These are phyloP conservation scores for Suhomyces kunorum DNA, from an alignment of 1,139 yeast genomes.

Conservation along the genomic window DNA sequence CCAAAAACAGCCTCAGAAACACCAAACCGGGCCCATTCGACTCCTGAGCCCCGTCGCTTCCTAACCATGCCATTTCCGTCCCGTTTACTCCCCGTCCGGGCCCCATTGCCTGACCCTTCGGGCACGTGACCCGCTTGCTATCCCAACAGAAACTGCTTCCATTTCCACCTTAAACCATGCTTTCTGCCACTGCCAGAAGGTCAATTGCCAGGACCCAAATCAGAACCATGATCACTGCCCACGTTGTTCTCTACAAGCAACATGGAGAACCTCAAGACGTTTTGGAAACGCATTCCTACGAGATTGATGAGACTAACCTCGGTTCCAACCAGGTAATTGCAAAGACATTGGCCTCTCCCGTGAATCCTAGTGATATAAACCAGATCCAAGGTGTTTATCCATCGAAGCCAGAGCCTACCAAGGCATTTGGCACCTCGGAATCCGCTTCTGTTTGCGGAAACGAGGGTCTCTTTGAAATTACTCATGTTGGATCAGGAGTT, in stretches of 20 bases:
- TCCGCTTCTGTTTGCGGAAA: slow-evolving; percentile 86
- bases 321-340: slow-evolving; percentile 51
- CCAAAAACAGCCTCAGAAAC: too few relatives aligned
- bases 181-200: slow-evolving; percentile 7
- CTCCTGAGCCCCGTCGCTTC: too few relatives aligned
- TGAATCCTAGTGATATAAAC: slow-evolving; percentile 89
- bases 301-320: slow-evolving; percentile 48
- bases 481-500: slow-evolving; percentile 67
- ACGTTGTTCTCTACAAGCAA: slow-evolving; percentile 56
- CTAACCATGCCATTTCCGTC: not conserved
- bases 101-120: not conserved
- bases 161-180: slow-evolving; percentile 5
- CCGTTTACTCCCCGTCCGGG: not conserved
- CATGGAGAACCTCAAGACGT: slow-evolving; percentile 65
- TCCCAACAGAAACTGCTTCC: not conserved
- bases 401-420: slow-evolving; percentile 65
- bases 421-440: slow-evolving; percentile 47
- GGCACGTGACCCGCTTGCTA: slow-evolving; percentile 1
- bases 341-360: slow-evolving; percentile 78
- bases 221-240: slow-evolving; percentile 52
- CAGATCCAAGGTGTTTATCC: slow-evolving; percentile 95
- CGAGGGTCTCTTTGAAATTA: slow-evolving; percentile 87
- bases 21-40: too few relatives aligned
- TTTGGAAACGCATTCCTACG: slow-evolving; percentile 52
- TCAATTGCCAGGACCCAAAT: slow-evolving; percentile 16